Base-by-base conservation (phyloP, 2,329 filamentous ascomycete genomes). In the Neophaeococcomyces mojaviensis region DNA sequence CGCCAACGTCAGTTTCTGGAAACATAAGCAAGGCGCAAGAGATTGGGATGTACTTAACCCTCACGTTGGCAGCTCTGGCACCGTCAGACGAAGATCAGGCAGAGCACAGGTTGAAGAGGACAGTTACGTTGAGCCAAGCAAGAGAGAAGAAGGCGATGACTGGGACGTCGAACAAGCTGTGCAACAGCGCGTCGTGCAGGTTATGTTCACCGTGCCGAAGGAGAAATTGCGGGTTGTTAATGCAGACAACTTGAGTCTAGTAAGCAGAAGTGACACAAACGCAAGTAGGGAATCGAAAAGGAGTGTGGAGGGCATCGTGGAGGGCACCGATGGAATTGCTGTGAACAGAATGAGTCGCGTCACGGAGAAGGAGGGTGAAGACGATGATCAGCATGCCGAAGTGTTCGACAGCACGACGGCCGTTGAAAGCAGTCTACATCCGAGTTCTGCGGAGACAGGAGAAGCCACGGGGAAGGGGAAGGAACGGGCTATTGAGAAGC, bases 151-250 rank as follows among this genome's bases (percentile, higher is more conserved):
- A 15, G 59, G 62, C 22, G 68, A 69, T 26, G 83, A 88, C 45
- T 86, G 84, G 84, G 85, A 88, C 56, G 78, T 89, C 32, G 85
- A 89, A 61, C 72, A 76, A 46, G 84, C 84, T 2, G 77, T 84
- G 1, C 81, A 87, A 66, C 77, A 77, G 48, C 68, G 84, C 18
- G 71, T 86, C 7, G 84, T 89, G 50, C 85, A 89, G 64, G 78
- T 88, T 59, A 92, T 94, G 78, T 97, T 95, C 64, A 96, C 90
- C 0, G 88, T 96, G 49, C 90, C 92, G 2, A 88, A 84, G 63
- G 84, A 90, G 64, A 79, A 81, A 56, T 67, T 97, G 52, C 72
- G 90, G 20, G 88, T 97, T n/a, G 90, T 96, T 16, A 97, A 97
- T 62, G 82, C 78, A 41, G 84, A 84, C 58, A 66, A 72, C 9